These are phyloP conservation scores for Buddleja alternifolia DNA, from an alignment of 257 asterid genomes.

Conservation along the genomic window DNA sequence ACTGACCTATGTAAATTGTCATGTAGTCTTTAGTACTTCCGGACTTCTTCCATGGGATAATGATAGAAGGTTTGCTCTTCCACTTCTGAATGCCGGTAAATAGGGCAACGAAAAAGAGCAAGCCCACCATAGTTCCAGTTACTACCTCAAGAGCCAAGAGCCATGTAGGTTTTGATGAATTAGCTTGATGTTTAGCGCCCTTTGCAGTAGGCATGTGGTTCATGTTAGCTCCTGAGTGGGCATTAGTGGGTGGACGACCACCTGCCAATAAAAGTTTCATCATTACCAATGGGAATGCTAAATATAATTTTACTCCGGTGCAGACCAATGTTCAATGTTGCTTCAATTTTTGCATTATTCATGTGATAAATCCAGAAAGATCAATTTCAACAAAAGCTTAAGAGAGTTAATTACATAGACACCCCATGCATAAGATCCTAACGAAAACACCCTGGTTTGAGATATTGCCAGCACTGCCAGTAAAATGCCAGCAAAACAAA, in stretches of 20 bases:
- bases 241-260: conserved; percentile 45
- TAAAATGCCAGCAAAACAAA: too few relatives aligned
- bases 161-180: conserved; percentile 76
- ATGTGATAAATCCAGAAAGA: neutral
- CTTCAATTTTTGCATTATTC: neutral
- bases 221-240: conserved; percentile 36
- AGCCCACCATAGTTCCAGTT: conserved; percentile 66
- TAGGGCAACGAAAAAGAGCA: conserved; percentile 58
- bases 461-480: too few relatives aligned
- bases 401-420: too few relatives aligned
- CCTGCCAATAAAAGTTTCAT: conserved; percentile 40
- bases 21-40: conserved; percentile 55
- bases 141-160: conserved; percentile 78
- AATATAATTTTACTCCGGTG: neutral
- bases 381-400: neutral
- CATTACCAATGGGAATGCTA: conserved; percentile 1
- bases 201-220: conserved; percentile 45
- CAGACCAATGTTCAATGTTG: neutral
- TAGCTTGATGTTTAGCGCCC: conserved; percentile 43
- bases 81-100: conserved; percentile 57
- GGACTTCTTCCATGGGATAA: conserved; percentile 85
- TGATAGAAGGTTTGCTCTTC: conserved; percentile 57
- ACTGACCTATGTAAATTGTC: conserved; percentile 66
- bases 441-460: too few relatives aligned
- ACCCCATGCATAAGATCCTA: too few relatives aligned